Evolutionary conservation across 2,329 filamentous ascomycete genomes (phyloP).

Genomic region (Dendrostoma leiphaemia): DNA sequence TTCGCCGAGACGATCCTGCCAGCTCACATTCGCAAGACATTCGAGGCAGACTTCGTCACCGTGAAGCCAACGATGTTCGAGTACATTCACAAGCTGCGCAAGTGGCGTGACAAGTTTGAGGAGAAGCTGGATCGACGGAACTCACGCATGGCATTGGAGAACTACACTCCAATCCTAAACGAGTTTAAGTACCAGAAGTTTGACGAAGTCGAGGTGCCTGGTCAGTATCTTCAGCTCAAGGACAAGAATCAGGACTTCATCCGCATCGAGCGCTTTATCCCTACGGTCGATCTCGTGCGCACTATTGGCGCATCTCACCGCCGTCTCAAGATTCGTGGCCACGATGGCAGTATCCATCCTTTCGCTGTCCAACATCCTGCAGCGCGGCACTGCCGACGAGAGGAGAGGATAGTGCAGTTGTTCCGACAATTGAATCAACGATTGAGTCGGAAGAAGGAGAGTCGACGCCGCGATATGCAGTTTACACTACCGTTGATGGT

Average conservation of each 20-base stretch:
- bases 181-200: slow-evolving; percentile 98
- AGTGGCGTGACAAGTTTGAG: slow-evolving; percentile 97
- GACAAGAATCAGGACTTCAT: slow-evolving; percentile 99
- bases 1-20: slow-evolving; percentile 97
- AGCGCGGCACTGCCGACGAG: slow-evolving; percentile 84
- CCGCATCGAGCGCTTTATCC: slow-evolving; percentile 93
- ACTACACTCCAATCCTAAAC: slow-evolving; percentile 85
- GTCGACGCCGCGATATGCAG: slow-evolving; percentile 85
- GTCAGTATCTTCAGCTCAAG: slow-evolving; percentile 94
- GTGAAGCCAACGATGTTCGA: slow-evolving; percentile 97
- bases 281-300: slow-evolving; percentile 89
- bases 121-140: slow-evolving; percentile 89
- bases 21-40: slow-evolving; percentile 90
- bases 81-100: slow-evolving; percentile 94
- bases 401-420: slow-evolving; percentile 92
- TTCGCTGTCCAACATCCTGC: slow-evolving; percentile 97
- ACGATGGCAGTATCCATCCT: slow-evolving; percentile 94
- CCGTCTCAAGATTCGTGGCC: slow-evolving; percentile 90
- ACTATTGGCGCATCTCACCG: slow-evolving; percentile 89
- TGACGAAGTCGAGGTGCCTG: slow-evolving; percentile 96
- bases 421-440: slow-evolving; percentile 98
- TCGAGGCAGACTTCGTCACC: slow-evolving; percentile 94
- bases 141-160: slow-evolving; percentile 72
- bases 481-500: slow-evolving; percentile 97
- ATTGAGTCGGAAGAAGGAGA: slow-evolving; percentile 90